These are phyloP conservation scores for Ceratobasidium papillatum DNA, from an alignment of 1,284 basidiomycete genomes.

Conservation along the genomic window DNA sequence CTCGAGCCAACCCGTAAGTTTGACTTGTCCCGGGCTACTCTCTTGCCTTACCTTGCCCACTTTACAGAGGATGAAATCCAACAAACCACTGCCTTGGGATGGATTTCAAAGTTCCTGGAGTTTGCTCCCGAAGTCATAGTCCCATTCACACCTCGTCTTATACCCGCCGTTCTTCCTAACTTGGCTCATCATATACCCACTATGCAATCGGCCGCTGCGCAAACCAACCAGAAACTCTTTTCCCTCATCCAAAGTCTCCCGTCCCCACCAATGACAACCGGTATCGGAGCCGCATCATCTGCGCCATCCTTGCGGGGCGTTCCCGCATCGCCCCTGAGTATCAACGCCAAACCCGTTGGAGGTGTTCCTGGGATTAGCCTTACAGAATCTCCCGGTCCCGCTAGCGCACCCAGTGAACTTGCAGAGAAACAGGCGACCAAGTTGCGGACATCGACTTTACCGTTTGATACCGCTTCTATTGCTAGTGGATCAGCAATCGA, in stretches of 20 bases:
- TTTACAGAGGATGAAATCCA: constrained; percentile 85
- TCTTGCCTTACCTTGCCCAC: neutral
- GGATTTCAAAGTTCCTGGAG: constrained; percentile 91
- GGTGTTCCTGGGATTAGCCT: constrained; percentile 1
- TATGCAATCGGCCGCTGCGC: constrained; percentile 87
- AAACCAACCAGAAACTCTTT: constrained; percentile 87
- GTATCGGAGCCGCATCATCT: constrained; percentile 5
- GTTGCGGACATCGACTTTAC: constrained; percentile 26
- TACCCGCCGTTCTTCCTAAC: constrained; percentile 92
- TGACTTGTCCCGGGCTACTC: neutral
- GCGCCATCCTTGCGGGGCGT: constrained; percentile 24
- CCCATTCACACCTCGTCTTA: constrained; percentile 91
- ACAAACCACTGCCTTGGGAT: constrained; percentile 86
- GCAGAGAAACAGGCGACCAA: constrained; percentile 29
- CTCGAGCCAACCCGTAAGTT: constrained; percentile 83
- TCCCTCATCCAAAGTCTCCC: constrained; percentile 88
- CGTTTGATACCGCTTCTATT: constrained; percentile 32
- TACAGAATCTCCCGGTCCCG: constrained; percentile 43
- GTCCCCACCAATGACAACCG: constrained; percentile 64
- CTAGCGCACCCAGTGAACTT: constrained; percentile 26
- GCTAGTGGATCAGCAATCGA: constrained; percentile 50
- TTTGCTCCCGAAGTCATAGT: constrained; percentile 93
- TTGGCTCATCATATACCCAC: constrained; percentile 90
- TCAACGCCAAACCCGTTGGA: neutral
- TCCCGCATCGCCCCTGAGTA: constrained; percentile 12